Evolutionary conservation across 2,329 filamentous ascomycete species (phyloP).

Genomic region (Eutypa lata): DNA sequence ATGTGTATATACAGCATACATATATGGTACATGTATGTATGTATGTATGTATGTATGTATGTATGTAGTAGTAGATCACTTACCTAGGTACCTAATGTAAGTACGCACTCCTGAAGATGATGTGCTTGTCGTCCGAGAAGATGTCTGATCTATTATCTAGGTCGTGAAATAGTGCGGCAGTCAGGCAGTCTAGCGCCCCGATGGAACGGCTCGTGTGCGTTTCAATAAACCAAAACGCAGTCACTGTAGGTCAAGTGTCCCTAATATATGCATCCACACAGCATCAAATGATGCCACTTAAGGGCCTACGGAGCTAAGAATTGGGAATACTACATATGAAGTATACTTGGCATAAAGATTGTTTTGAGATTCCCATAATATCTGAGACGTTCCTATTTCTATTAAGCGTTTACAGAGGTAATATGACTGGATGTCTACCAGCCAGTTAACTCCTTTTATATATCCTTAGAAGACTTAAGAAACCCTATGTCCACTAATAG

Average conservation of each 20-base stretch:
- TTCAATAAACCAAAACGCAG: too few relatives aligned
- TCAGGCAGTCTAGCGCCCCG: neutral
- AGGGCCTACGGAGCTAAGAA: neutral
- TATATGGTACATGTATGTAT: too few relatives aligned
- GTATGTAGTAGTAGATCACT: too few relatives aligned
- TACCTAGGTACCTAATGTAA: too few relatives aligned
- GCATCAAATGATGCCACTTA: neutral
- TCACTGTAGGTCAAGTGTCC: too few relatives aligned
- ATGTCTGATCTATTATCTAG: neutral
- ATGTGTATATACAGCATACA: too few relatives aligned
- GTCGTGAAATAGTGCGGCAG: too few relatives aligned
- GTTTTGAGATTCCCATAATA: neutral
- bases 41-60: too few relatives aligned
- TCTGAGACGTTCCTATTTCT: neutral
- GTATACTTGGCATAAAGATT: neutral
- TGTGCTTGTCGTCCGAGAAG: too few relatives aligned
- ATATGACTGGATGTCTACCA: conserved; percentile 13
- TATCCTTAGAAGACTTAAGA: neutral
- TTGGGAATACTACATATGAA: too few relatives aligned
- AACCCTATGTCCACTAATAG: neutral
- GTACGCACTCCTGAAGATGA: too few relatives aligned
- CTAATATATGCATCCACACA: too few relatives aligned
- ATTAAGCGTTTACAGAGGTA: conserved; percentile 17
- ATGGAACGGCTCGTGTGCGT: neutral
- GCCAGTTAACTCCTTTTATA: neutral